These are phyloP conservation scores for Diplotaxis tenuifolia DNA, from an alignment of 345 rosid genomes.

Conservation along the genomic window DNA sequence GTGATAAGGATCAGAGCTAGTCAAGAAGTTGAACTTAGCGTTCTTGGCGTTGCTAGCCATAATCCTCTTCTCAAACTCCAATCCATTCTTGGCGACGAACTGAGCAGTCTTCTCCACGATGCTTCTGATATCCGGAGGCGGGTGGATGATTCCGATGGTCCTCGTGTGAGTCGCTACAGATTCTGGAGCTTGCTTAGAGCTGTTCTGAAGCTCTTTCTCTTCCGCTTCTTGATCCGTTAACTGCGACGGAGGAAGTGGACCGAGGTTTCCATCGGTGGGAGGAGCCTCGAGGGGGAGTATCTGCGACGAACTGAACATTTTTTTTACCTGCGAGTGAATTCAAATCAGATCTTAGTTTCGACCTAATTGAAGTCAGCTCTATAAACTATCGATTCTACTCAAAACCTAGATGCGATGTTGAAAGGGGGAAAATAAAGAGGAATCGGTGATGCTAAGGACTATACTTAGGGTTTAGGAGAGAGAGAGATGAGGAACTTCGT, in stretches of 20 bases:
- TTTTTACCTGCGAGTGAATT: conserved; percentile 1
- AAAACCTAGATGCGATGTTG: background rate
- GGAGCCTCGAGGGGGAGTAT: conserved; percentile 85
- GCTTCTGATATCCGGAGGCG: conserved; percentile 77
- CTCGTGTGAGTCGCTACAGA: conserved; percentile 73
- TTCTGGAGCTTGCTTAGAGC: conserved; percentile 39
- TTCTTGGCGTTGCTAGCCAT: conserved; percentile 62
- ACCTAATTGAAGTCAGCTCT: background rate
- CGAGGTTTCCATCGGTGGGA: conserved; percentile 58
- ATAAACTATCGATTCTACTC: background rate
- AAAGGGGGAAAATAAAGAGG: background rate
- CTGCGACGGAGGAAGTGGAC: conserved; percentile 62
- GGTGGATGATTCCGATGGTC: conserved; percentile 80
- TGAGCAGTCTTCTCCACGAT: conserved; percentile 83
- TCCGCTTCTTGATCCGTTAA: conserved; percentile 45
- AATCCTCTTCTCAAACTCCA: conserved; percentile 78
- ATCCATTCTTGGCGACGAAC: conserved; percentile 73
- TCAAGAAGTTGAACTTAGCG: conserved; percentile 52
- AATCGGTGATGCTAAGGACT: background rate
- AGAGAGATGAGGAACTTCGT: conserved; percentile 3
- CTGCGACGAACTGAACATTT: conserved; percentile 52
- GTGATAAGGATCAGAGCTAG: conserved; percentile 64
- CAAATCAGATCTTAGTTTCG: background rate
- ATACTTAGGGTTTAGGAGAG: background rate
- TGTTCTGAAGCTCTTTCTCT: conserved; percentile 45